Evolutionary conservation across 75 land plant species (phyloP), one percentile per base, ranked within the genome.

Genomic region (Ceratopteris richardii): DNA sequence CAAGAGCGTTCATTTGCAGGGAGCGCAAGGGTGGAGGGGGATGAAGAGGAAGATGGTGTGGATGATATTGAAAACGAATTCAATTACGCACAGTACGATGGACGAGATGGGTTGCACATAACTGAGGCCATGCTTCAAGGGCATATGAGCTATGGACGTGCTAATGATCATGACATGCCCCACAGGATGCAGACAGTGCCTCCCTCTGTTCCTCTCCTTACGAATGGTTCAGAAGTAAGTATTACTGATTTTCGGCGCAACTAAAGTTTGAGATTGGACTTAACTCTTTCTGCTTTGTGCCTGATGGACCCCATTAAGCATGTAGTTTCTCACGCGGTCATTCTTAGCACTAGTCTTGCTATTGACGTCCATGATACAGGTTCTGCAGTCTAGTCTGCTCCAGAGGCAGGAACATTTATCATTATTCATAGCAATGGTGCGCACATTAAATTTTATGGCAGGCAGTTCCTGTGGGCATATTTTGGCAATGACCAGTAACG

Each of bases 1-100:
- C 42, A 14, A 14, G 42, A 14, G 42, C 13, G 14, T 40, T 40
- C 13, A 10, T 9, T 10, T 40, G 13, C 71, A 90, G 96, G 96
- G 2, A 79, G 85, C 50, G 75, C 88, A 13, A 61, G 97, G 30
- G 97, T 91, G 6, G 77, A 87, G 26, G 98, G 98, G 13, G 98
- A 93, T 74, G 98, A 88, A 27, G 98, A 93, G 36, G 98, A 93
- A 58, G 95, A 85, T 68, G 87, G 72, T 39, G 68, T 44, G 14
- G 98, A 93, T 65, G 98, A 93, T 62, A 50, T 93, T 46, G 94
- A 93, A 58, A 66, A 88, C 50, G 98, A 93, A 57, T 88, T 93
- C 62, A 79, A 69, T 57, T 76, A 73, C 47, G 63, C 46, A 19
- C 54, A 63, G 62, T 13, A 22, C 23, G 69, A 65, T 46, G n/a